These are phyloP conservation scores for Fusarium xyrophilum DNA, from an alignment of 2,329 filamentous ascomycete genomes.

Conservation along the genomic window DNA sequence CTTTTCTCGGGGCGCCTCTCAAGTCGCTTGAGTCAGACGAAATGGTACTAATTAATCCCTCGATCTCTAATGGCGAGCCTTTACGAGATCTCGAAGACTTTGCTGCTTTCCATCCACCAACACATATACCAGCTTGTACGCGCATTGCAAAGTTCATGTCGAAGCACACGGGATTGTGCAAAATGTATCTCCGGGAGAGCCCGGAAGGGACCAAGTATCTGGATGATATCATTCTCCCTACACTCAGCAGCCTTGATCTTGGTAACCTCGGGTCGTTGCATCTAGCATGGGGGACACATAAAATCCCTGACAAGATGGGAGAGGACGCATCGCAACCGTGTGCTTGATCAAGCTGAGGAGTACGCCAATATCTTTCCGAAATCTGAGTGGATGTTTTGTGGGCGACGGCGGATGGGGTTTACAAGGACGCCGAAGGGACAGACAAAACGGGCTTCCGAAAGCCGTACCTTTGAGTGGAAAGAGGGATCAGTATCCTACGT, in stretches of 20 bases:
- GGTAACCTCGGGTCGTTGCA: slow-evolving; percentile 14
- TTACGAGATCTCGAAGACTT: neutral
- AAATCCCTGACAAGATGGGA: slow-evolving; percentile 6
- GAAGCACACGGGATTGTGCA: neutral
- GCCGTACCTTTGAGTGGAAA: neutral
- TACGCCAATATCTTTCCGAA: slow-evolving; percentile 17
- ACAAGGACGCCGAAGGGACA: rapidly evolving
- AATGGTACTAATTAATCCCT: rapidly evolving
- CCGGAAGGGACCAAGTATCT: neutral
- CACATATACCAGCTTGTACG: rapidly evolving
- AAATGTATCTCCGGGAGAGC: slow-evolving; percentile 7
- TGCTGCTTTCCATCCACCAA: neutral
- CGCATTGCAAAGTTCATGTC: neutral
- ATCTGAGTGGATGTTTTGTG: slow-evolving; percentile 25
- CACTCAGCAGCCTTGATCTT: neutral
- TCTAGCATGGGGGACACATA: slow-evolving; percentile 8
- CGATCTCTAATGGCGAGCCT: neutral
- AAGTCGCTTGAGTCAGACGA: neutral
- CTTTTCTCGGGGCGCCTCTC: slow-evolving; percentile 2
- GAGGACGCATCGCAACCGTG: slow-evolving; percentile 26
- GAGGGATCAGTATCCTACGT: neutral
- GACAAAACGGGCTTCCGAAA: neutral
- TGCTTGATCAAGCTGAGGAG: slow-evolving; percentile 19
- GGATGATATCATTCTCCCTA: slow-evolving; percentile 12
- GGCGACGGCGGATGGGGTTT: slow-evolving; percentile 7